Evolutionary conservation across 805 yeast species (phyloP).

Genomic region (Maudiozyma bulderi): DNA sequence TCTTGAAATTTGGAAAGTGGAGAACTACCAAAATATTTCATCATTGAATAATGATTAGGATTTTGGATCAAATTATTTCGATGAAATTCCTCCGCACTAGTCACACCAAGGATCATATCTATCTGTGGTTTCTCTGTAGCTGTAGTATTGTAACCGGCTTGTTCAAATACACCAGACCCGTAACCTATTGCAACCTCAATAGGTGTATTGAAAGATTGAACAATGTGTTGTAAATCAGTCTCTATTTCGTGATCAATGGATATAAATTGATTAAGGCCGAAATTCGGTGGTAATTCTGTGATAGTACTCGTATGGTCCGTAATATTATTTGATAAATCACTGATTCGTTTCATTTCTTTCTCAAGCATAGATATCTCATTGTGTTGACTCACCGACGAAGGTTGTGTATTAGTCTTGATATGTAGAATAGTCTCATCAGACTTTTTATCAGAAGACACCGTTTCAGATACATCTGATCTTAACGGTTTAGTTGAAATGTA

Average conservation of each 20-base stretch:
- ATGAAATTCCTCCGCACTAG: conserved; percentile 71
- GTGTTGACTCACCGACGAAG: neutral
- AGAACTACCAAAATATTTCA: conserved; percentile 51
- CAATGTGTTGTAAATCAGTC: conserved; percentile 37
- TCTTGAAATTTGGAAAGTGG: conserved; percentile 51
- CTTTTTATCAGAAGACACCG: no score
- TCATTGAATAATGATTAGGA: conserved; percentile 69
- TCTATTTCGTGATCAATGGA: conserved; percentile 36
- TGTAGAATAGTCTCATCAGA: no score
- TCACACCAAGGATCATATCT: conserved; percentile 77
- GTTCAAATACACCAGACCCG: conserved; percentile 89
- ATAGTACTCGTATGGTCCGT: conserved; percentile 24
- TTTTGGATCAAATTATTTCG: conserved; percentile 53
- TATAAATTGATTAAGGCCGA: conserved; percentile 50
- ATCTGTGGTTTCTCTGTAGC: conserved; percentile 49
- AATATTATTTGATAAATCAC: conserved; percentile 19
- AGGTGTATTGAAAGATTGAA: conserved; percentile 59
- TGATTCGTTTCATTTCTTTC: conserved; percentile 18
- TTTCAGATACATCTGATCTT: no score
- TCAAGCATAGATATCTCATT: conserved; percentile 14
- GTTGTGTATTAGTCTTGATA: no score
- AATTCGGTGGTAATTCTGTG: conserved; percentile 44
- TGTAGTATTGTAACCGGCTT: conserved; percentile 38
- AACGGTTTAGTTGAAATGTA: no score
- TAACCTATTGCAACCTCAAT: conserved; percentile 80